Base-by-base conservation (phyloP, 495 filamentous ascomycete genomes). In the Thozetella sp. region DNA sequence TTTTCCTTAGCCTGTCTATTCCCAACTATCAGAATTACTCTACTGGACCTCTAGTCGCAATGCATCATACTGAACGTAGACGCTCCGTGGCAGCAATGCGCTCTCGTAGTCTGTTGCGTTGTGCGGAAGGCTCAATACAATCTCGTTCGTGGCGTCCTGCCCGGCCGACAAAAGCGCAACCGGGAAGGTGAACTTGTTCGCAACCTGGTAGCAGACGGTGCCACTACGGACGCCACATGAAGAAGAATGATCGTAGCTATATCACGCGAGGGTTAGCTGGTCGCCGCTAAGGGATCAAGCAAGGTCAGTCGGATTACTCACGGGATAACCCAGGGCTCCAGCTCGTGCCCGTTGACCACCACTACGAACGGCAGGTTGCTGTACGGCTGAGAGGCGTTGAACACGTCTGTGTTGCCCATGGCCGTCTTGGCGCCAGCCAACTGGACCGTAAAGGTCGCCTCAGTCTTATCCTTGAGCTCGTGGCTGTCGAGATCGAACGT, bases 11-110 rank as follows among this genome's bases (percentile, higher is more conserved):
- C n/a, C n/a, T n/a, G n/a, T n/a, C n/a, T n/a, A n/a, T n/a, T n/a
- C n/a, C n/a, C n/a, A n/a, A n/a, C n/a, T n/a, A 37, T 37, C 17
- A 37, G 17, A 6, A 37, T 37, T 37, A 6, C 6, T 17, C 30
- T 37, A 48, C n/a, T 20, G 43, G 30, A 87, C 43, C 62, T 87
- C 83, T 22, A 86, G 55, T 37, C 81, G 69, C 61, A 86, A 61
- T 2, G 83, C 82, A 74, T 86, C 82, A 67, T 88, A 86, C 66
- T 87, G 82, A 15, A 86, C 78, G 68, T 86, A 87, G 0, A 83
- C 71, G 1, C 67, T 76, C 51, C 63, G 65, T 0, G 82, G 78
- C 23, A 87, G 56, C 20, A 84, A 59, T 2, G 83, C 83, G 20
- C 76, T 81, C 72, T 86, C 83, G 20, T 73, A 75, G 60, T 86